A percentile compares a stretch with the other conserved stretches of the same genome.
phyloP scores from a whole-genome alignment of 441 rosid species.

The Populus tomentosa region DNA sequence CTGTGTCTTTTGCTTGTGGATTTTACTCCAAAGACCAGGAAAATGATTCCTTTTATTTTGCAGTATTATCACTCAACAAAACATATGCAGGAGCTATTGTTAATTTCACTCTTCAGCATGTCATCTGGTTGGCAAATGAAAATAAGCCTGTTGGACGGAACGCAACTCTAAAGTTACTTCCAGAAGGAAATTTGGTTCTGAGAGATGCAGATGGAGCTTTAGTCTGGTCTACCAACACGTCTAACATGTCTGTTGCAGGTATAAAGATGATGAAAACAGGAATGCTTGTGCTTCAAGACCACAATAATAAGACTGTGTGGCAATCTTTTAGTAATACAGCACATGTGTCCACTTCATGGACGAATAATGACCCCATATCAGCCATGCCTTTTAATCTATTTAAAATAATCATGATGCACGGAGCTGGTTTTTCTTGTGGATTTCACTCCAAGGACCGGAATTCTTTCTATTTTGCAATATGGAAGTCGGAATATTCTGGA shows the following conservation, averaged over 20 bases:
- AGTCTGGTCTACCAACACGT: slow-evolving; percentile 8
- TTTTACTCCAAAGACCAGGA: no score
- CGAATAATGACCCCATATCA: neutral
- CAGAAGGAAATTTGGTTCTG: slow-evolving; percentile 12
- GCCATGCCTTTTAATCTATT: no score
- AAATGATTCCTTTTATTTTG: no score
- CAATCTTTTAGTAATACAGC: neutral
- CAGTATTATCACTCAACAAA: no score
- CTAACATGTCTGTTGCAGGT: neutral
- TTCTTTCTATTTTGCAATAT: neutral
- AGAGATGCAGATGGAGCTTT: slow-evolving; percentile 5
- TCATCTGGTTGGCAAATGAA: slow-evolving; percentile 10
- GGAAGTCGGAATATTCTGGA: neutral
- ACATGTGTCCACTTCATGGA: neutral
- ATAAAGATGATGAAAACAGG: slow-evolving; percentile 5
- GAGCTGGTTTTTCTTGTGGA: neutral
- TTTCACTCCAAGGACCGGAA: neutral
- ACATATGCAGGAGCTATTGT: fast-evolving
- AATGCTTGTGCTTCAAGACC: neutral
- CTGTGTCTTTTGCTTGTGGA: no score
- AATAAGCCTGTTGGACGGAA: slow-evolving; percentile 1
- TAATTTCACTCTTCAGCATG: no score
- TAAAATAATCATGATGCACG: no score
- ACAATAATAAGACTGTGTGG: neutral
- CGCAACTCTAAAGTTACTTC: neutral